These are phyloP conservation scores for Salix brachista DNA, from an alignment of 345 rosid species.

Conservation along the genomic window DNA sequence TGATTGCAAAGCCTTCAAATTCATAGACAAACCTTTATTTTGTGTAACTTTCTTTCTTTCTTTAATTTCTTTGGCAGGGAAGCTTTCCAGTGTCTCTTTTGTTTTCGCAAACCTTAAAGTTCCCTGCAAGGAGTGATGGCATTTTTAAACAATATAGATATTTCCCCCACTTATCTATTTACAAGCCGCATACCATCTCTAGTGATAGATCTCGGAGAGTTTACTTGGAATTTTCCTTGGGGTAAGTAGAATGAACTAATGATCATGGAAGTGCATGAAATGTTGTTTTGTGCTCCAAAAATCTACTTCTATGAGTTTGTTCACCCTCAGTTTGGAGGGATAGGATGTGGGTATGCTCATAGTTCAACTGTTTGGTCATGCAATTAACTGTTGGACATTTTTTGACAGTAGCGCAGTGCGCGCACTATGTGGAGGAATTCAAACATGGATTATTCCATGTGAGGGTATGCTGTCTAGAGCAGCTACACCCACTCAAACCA, in stretches of 20 bases:
- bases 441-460: background rate
- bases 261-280: slow-evolving; percentile 4
- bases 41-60: background rate
- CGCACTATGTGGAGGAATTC: background rate
- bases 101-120: slow-evolving; percentile 67
- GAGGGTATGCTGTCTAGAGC: background rate
- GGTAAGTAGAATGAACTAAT: slow-evolving; percentile 47
- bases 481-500: background rate
- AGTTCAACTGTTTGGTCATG: background rate
- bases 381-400: background rate
- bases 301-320: background rate
- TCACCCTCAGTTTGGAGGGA: background rate
- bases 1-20: background rate
- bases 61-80: slow-evolving; percentile 39
- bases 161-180: slow-evolving; percentile 55
- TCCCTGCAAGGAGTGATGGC: slow-evolving; percentile 60
- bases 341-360: background rate
- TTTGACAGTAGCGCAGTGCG: background rate
- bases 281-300: background rate
- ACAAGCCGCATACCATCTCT: slow-evolving; percentile 34
- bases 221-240: slow-evolving; percentile 80
- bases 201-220: slow-evolving; percentile 63
- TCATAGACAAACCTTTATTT: background rate
- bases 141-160: slow-evolving; percentile 40
- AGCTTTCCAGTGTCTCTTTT: slow-evolving; percentile 67